Percentiles rank a stretch among this genome's conserved stretches.
phyloP scores from a whole-genome alignment of 2,329 filamentous ascomycete genomes.

The Simplicillium sp. region DNA sequence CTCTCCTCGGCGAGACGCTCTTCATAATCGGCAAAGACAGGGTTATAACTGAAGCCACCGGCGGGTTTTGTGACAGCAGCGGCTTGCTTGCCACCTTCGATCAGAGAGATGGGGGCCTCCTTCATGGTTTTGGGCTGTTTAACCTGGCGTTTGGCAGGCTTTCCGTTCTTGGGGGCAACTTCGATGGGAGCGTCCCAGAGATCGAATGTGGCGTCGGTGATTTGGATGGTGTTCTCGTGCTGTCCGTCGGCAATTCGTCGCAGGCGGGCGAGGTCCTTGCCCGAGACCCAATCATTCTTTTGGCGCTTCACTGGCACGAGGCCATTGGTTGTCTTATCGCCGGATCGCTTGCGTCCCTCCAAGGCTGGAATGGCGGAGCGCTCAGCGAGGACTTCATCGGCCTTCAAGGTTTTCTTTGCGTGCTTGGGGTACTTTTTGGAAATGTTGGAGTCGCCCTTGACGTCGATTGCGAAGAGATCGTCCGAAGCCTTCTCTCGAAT shows the following conservation, averaged over 20 bases:
- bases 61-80: slow-evolving; percentile 71
- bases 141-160: slow-evolving; percentile 55
- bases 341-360: slow-evolving; percentile 65
- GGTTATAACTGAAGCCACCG: slow-evolving; percentile 88
- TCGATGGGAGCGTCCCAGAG: slow-evolving; percentile 52
- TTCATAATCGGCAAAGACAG: slow-evolving; percentile 77
- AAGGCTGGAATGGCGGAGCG: slow-evolving; percentile 77
- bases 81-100: slow-evolving; percentile 70
- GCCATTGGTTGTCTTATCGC: slow-evolving; percentile 62
- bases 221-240: slow-evolving; percentile 41
- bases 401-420: slow-evolving; percentile 69
- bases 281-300: slow-evolving; percentile 70
- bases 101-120: slow-evolving; percentile 68
- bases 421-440: slow-evolving; percentile 55
- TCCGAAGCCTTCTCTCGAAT: slow-evolving; percentile 73
- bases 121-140: slow-evolving; percentile 69
- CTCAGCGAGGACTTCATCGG: slow-evolving; percentile 82
- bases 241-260: slow-evolving; percentile 70
- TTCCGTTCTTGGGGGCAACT: slow-evolving; percentile 39
- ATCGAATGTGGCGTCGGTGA: slow-evolving; percentile 63
- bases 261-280: slow-evolving; percentile 74
- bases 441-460: slow-evolving; percentile 58
- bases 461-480: slow-evolving; percentile 79
- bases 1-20: slow-evolving; percentile 65
- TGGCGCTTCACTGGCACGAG: slow-evolving; percentile 65